Base-by-base conservation (phyloP, 2,329 filamentous ascomycete species). In the Ophiocordyceps camponoti-floridani region DNA sequence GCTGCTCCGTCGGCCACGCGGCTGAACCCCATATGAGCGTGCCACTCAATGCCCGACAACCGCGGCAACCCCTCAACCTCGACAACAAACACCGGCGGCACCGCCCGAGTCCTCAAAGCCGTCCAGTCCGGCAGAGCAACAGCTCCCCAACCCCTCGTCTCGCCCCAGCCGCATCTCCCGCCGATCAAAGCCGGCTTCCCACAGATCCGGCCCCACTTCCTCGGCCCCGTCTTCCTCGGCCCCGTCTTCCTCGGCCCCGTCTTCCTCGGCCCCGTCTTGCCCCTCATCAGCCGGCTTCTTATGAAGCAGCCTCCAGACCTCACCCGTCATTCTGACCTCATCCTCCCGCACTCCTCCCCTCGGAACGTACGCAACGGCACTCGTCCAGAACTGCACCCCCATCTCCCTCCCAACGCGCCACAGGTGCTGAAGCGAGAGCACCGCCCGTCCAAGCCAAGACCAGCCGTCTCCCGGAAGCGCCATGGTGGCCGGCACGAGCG, bases 351-450 rank as follows among this genome's bases (percentile, higher is more conserved):
- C 54, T 9, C 50, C 40, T 12, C 58, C 53, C 33, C 55, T 56
- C 2, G 78, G 69, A 46, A 94, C 70, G 56, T 86, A 94, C 0
- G 79, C 85, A 42, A 94, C 75, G 2, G 73, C 82, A 48, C 78
- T 80, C 4, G 74, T 72, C 82, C 84, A 94, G 67, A 77, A 81
- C 46, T 76, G 68, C 3, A 93, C 78, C 45, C 75, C 67, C 67
- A 82, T 80, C 38, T 80, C 79, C 40, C 69, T 60, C 0, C 79
- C 88, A 44, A 98, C 81, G 37, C 89, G 77, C 77, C 82, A 88
- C 23, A 96, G 73, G 60, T 96, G 89, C 60, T 98, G 91, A 12
- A 96, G 67, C 1, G 87, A 75, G 4, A 98, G 69, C 0, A 75
- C 66, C 6, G 81, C 68, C 56, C 88, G 79, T 28, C 76, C 59